A percentile compares a stretch with the other conserved stretches of the same genome.
Evolutionary conservation across 208 protist species (phyloP).

Genomic region (Dictyostelium gargantuum): DNA sequence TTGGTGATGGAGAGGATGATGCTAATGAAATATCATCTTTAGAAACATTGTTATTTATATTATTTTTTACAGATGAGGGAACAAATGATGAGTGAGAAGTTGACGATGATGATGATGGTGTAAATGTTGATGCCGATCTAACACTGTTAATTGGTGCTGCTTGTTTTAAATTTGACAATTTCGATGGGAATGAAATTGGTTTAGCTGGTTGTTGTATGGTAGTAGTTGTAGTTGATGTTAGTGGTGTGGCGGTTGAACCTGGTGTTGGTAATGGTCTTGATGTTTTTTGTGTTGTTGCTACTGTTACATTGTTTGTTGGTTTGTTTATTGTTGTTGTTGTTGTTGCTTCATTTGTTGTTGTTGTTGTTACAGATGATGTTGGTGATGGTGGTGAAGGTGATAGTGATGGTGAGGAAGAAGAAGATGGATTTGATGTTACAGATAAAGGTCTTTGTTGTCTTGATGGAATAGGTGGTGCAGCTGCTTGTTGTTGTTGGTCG

Average conservation of each 20-base stretch:
- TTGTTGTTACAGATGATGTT: background rate
- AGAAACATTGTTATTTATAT: background rate
- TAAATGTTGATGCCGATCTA: background rate
- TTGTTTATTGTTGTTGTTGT: too few relatives aligned
- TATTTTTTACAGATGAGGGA: background rate
- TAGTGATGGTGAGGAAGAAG: too few relatives aligned
- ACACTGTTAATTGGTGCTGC: background rate
- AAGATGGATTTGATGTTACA: background rate
- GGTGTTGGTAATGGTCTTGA: background rate
- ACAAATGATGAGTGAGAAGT: background rate
- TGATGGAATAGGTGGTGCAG: background rate
- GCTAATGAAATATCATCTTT: background rate
- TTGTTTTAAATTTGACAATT: constrained; percentile 11
- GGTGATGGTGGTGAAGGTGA: background rate
- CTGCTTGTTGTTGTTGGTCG: background rate
- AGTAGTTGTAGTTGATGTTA: background rate
- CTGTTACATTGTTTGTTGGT: background rate
- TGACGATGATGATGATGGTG: background rate
- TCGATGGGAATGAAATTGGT: constrained; percentile 6
- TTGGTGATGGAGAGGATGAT: background rate
- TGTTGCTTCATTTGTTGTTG: too few relatives aligned
- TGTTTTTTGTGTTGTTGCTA: background rate
- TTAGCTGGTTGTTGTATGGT: background rate
- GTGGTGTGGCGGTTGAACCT: background rate
- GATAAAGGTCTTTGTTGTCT: background rate